Base-by-base conservation (phyloP, 805 yeast genomes). In the Saccharomycopsis sp. region DNA sequence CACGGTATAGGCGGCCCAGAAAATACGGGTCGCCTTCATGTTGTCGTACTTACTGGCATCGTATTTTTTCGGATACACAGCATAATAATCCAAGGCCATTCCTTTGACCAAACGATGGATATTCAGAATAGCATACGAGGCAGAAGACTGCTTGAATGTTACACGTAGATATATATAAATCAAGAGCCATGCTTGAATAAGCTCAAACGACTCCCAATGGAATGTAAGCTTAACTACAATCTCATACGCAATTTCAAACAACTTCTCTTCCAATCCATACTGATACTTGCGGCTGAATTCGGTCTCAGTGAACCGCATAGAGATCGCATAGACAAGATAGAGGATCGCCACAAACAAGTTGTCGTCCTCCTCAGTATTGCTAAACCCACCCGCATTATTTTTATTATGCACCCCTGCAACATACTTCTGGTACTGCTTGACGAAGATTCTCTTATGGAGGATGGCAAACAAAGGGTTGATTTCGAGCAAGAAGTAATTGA, bases 381-480 rank as follows among this genome's bases (percentile, higher is more conserved):
- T 67, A 29, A 29, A 57, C 47, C 66, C 55, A 52, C 70, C 69
- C 35, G 67, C 62, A 47, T 65, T 67, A 3, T 63, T 55, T 14
- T 56, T 62, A 20, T 64, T 59, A 1, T 38, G 54, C n/a, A 19
- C 47, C 12, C 50, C 12, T 7, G 38, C 2, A 23, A 70, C 66
- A 52, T 69, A 62, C 24, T 68, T 69, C 19, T 69, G 64, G 34
- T 71, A 71, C 67, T 83, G 87, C 60, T 79, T 79, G 59, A 78
- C 64, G 64, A 83, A 83, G 35, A 80, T 79, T 1, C 73, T 66
- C 64, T 81, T 83, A 67, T 83, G 85, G 25, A 84, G 60, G 2
- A 83, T 75, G 1, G 80, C 75, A 65, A 71, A 80, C 15, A 81
- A 65, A 17, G 83, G 84, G 67, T 84, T 84, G 60, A 84, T 71